A percentile compares a stretch with the other conserved stretches of the same genome.
These are phyloP conservation scores for Thermoascus crustaceus DNA, from an alignment of 2,329 filamentous ascomycete genomes.

Conservation along the genomic window DNA sequence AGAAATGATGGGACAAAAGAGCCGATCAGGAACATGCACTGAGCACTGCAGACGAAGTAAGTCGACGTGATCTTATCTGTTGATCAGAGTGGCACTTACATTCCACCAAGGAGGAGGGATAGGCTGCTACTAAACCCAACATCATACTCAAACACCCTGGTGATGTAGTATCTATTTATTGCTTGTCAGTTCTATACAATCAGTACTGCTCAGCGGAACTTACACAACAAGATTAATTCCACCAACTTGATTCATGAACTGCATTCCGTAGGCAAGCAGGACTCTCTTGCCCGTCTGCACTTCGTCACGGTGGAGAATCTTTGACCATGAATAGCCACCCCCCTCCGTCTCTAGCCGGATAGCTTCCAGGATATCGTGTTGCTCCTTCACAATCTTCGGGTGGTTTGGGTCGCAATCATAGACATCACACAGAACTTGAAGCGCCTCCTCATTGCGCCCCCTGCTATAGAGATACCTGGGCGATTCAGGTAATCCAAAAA, in stretches of 20 bases:
- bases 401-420: constrained; percentile 4
- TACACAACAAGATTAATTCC: constrained; percentile 44
- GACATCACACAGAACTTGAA: constrained; percentile 2
- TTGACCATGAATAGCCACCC: constrained; percentile 26
- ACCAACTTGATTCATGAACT: constrained; percentile 44
- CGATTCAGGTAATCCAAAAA: constrained; percentile 7
- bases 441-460: constrained; percentile 8
- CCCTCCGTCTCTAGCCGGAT: constrained; percentile 5
- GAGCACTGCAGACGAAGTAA: constrained; percentile 12
- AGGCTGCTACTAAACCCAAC: constrained; percentile 39
- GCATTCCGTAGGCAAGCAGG: constrained; percentile 40
- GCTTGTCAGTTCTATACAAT: not conserved
- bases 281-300: constrained; percentile 39
- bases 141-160: constrained; percentile 37
- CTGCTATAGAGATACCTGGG: constrained; percentile 9
- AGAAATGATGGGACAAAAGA: constrained; percentile 40
- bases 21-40: constrained; percentile 35
- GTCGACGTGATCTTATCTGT: not conserved
- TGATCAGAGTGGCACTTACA: constrained; percentile 9
- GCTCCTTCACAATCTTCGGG: constrained; percentile 7
- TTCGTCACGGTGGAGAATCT: constrained; percentile 38
- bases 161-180: constrained; percentile 4
- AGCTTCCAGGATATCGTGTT: constrained; percentile 4
- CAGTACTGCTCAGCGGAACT: constrained; percentile 6
- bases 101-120: constrained; percentile 41